Evolutionary conservation across 164 flowering plant species (phyloP).

Genomic region (Annona cherimola): DNA sequence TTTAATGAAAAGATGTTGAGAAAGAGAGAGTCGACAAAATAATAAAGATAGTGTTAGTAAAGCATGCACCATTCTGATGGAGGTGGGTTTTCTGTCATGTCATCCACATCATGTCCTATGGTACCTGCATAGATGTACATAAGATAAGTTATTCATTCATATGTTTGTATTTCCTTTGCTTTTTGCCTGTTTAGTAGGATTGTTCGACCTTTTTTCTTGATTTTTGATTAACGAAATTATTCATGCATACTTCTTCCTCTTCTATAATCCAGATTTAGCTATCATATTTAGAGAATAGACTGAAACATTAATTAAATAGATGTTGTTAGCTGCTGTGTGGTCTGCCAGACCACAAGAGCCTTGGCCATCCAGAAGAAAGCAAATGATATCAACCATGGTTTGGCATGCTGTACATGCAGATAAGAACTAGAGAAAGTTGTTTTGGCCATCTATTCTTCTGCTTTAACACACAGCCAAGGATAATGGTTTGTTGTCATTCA

Average conservation of each 20-base stretch:
- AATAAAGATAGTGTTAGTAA: neutral
- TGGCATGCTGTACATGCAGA: neutral
- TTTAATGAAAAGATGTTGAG: neutral
- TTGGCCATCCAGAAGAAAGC: neutral
- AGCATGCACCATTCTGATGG: slow-evolving; percentile 84
- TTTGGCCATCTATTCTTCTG: neutral
- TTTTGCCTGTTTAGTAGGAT: neutral
- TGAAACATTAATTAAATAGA: neutral
- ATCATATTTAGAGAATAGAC: neutral
- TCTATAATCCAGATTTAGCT: neutral
- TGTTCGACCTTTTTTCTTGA: neutral
- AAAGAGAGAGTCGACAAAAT: neutral
- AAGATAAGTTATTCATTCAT: neutral
- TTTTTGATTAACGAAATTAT: neutral
- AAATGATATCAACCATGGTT: neutral
- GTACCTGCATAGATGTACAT: slow-evolving; percentile 22
- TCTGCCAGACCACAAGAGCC: neutral
- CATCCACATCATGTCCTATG: slow-evolving; percentile 14
- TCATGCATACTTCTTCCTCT: neutral
- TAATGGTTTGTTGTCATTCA: too few species aligned
- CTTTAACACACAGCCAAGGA: too few species aligned
- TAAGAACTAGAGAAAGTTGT: neutral
- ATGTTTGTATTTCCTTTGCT: neutral
- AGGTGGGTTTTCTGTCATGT: slow-evolving; percentile 34
- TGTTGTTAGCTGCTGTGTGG: neutral